Evolutionary conservation across 257 asterid species (phyloP), one percentile per base, ranked within the genome.

Genomic region (Fraxinus excelsior): DNA sequence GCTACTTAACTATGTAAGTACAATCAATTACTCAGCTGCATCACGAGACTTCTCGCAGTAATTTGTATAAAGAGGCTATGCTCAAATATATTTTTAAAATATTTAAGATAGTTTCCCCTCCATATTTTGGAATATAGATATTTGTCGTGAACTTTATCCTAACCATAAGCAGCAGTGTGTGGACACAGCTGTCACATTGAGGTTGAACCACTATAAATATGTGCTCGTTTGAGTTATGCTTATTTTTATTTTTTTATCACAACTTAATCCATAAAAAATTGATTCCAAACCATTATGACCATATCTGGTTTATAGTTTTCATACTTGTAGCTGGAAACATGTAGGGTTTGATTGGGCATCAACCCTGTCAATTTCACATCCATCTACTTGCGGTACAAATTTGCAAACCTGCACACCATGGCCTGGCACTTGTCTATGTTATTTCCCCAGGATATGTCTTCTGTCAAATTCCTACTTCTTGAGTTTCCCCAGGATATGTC

Each of bases 1-100:
- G 74, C 83, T 85, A 44, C 81, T 87, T 71, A 79, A 78, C 44
- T 85, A 79, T 78, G 91, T 87, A 80, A 87, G 91, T 79, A 34
- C 34, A 70, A 34, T 28, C 49, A 56, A 56, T 31, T 62, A 2
- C 68, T 80, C 78, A 60, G 44, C 60, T 78, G 78, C 37, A 32
- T 14, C 49, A 34, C 12, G 18, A 62, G 35, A 62, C 3, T 62
- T 62, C 68, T 62, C 16, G 11, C 16, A 12, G n/a, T 4, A 25
- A 26, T 11, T 62, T 62, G 31, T 12, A 62, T 62, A 62, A 60
- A 21, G 67, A 60, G 16, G 2, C 25, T 53, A 6, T 21, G 26
- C 3, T n/a, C 8, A 18, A n/a, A 28, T 56, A n/a, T n/a, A 53
- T 53, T 11, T 18, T 53, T n/a, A n/a, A 46, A 56, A 56, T 56